phyloP scores from a whole-genome alignment of 345 rosid species.

The Mallotus nudiflorus region DNA sequence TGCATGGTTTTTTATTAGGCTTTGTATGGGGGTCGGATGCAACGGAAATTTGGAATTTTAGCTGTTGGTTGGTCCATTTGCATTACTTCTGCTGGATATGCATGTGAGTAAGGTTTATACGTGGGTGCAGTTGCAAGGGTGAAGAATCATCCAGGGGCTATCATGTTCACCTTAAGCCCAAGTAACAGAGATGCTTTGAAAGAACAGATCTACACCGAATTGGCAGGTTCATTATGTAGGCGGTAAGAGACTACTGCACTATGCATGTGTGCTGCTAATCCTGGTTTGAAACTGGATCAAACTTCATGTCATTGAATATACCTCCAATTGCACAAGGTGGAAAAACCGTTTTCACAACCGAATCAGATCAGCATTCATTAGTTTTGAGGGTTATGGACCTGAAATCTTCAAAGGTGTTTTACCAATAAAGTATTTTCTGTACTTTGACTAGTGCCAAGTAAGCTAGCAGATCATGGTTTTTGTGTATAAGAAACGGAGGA shows the following conservation, averaged over 20 bases:
- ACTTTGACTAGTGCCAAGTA: too few species aligned
- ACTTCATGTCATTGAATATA: neutral
- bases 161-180: slow-evolving; percentile 42
- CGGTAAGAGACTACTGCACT: slow-evolving; percentile 12
- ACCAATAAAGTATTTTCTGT: neutral
- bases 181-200: slow-evolving; percentile 51
- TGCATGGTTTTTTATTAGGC: neutral
- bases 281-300: too few species aligned
- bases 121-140: slow-evolving; percentile 55
- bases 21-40: neutral
- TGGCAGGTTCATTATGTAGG: slow-evolving; percentile 37
- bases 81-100: neutral
- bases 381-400: neutral
- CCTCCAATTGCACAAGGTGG: neutral
- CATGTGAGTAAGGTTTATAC: neutral
- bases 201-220: slow-evolving; percentile 43
- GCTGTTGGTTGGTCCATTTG: neutral
- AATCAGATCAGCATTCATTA: neutral
- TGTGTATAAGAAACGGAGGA: too few species aligned
- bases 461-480: too few species aligned
- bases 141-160: slow-evolving; percentile 60
- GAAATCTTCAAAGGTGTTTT: neutral
- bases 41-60: neutral
- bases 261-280: neutral
- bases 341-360: too few species aligned